Base-by-base conservation (phyloP, 2,329 filamentous ascomycete genomes). In the Zymoseptoria pseudotritici region DNA sequence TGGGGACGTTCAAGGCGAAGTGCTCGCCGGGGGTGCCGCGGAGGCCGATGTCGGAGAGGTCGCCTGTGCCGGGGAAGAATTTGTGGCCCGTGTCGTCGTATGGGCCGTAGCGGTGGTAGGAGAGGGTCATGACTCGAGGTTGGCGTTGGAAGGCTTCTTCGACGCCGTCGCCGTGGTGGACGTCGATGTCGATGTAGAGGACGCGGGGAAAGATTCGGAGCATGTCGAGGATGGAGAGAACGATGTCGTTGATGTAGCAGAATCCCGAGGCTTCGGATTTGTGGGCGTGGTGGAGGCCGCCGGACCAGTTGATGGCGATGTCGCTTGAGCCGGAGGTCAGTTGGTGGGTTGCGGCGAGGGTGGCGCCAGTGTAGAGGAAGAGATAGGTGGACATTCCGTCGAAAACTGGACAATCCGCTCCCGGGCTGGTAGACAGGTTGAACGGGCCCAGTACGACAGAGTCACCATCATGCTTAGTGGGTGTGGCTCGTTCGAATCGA, bases 181-280 rank as follows among this genome's bases (percentile, higher is more conserved):
- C 90, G 72, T 96, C 91, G 66, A 96, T 95, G 72, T 96, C 91
- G 74, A 97, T 92, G 75, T 97, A 97, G 60, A 97, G 81, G 7
- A 97, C 92, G 54, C 92, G 88, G 17, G 91, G 86, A 68, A 92
- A 85, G 70, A 87, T 83, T 29, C 89, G 87, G 17, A 97, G 80
- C 9, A 99, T 83, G 73, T 97, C 89, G 46, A 97, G 82, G 68
- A 97, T 94, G 42, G 89, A 91, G 53, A 99, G 83, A 60, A 97
- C 94, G 69, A 97, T 97, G 75, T 99, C 94, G 75, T 99, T 99
- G 77, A 97, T 91, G 77, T 99, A 99, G 78, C 94, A 99, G 76
- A 99, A 99, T 0, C 94, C 94, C 13, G 89, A 93, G 0, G 94
- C 93, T 76, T 96, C 91, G 57, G 88, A 85, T 72, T 93, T 94